Base-by-base conservation (phyloP, 2,329 filamentous ascomycete species). In the Epicoccum nigrum region DNA sequence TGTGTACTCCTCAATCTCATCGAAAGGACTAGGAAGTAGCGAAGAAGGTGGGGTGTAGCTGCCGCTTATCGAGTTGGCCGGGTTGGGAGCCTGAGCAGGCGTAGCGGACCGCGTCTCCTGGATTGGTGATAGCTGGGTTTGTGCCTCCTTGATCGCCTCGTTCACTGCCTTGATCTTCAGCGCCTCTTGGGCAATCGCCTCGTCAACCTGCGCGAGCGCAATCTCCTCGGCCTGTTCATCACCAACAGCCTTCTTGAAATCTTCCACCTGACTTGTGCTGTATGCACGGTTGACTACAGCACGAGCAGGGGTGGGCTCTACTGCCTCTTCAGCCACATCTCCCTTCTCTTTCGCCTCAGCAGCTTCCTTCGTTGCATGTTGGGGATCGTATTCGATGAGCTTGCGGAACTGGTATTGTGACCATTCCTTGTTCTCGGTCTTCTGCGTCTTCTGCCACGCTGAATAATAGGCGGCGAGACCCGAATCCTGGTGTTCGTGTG, bases 381-480 rank as follows among this genome's bases (percentile, higher is more conserved):
- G 71, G 28, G 77, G 81, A 79, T 94, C 92, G 90, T 92, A 96
- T 70, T 94, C 92, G 64, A 97, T 90, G 58, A 87, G 84, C 74
- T 91, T 88, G 48, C 88, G 88, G 71, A 95, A 92, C 73, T 96
- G 89, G 67, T 92, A 95, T 72, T 96, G 91, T 34, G 87, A 87
- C 91, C 91, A 96, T 71, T 97, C 92, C 61, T 88, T 86, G 42
- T 91, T 88, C 39, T 86, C 87, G 41, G 82, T 80, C 52, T 81
- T 81, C 71, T 93, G 86, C 58, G 87, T 84, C 72, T 89, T 88
- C 74, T 93, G 91, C 79, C 94, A 89, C 46, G 91, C 90, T 73
- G 94, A 91, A 67, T 92, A 95, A 76, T 96, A 97, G 64, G 90
- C 92, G 56, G 92, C 92, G 81, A 97, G 71, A 54, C 88, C 89